These are phyloP conservation scores for Uronychia binucleata DNA, from an alignment of 73 alveolate genomes.

Conservation along the genomic window DNA sequence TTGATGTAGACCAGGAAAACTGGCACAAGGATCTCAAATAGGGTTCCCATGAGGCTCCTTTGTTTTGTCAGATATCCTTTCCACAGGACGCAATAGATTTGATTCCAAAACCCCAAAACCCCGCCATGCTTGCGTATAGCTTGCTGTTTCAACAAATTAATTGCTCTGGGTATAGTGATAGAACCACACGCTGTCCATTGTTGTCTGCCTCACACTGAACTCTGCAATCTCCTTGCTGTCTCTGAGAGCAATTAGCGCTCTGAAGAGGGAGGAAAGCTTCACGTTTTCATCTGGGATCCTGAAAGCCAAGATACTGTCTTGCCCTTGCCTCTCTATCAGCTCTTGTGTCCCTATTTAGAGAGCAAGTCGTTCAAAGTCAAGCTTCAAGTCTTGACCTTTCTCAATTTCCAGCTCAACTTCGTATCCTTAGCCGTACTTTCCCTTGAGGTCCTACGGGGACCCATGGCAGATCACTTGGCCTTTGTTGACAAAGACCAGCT, in stretches of 20 bases:
- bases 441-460: constrained; percentile 83
- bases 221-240: background rate
- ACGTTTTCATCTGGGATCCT: background rate
- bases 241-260: background rate
- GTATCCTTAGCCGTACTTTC: constrained; percentile 91
- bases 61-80: constrained; percentile 25
- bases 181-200: background rate
- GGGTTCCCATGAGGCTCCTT: constrained; percentile 33
- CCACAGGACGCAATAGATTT: too few relatives aligned
- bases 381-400: background rate
- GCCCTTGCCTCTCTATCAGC: background rate
- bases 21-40: constrained; percentile 54
- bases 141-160: too few relatives aligned
- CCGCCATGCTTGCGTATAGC: too few relatives aligned
- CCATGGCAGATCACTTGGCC: constrained; percentile 91
- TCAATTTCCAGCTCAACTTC: background rate
- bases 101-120: too few relatives aligned
- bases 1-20: constrained; percentile 25
- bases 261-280: background rate
- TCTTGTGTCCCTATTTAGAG: too few relatives aligned
- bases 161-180: too few relatives aligned
- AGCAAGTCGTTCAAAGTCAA: background rate
- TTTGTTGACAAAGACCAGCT: constrained; percentile 86
- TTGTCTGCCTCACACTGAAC: background rate
- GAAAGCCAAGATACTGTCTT: background rate